Evolutionary conservation across 1,284 basidiomycete genomes (phyloP), one percentile per base, ranked within the genome.

Genomic region (Ceratobasidium theobromae): DNA sequence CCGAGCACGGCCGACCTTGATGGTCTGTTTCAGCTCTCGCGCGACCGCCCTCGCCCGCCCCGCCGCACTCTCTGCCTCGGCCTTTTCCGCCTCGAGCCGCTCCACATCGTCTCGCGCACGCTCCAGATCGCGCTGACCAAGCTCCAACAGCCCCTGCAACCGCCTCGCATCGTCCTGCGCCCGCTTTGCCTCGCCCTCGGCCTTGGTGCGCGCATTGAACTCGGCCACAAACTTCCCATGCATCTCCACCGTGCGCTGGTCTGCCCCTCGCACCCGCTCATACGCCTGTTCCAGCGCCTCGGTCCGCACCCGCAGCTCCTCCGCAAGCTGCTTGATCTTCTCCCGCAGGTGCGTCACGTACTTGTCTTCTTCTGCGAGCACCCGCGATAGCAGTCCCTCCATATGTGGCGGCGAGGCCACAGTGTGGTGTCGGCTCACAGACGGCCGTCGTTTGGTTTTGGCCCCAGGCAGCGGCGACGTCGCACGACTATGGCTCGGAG

Each of bases 131-230:
- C 81, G 77, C 69, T 80, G 78, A 28, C 81, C 67, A 2, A 48
- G 12, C 5, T 49, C 55, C 28, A 60, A 23, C 27, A 60, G 33
- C 45, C 46, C 16, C 21, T 48, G 28, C 30, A 32, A 21, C 46
- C 75, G 71, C 28, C 76, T 74, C 14, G 82, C 72, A 54, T 81
- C 79, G 28, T 80, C 79, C 71, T 38, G 55, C 12, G 45, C 55
- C 21, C 11, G 9, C 18, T 84, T 76, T 64, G 79, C 79, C 69
- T 83, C 81, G 46, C 81, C 78, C 73, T 86, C 84, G 71, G 84
- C 76, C 30, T 75, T 72, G 48, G 78, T 77, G 69, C 80, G 79
- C 72, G 87, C 84, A 58, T 79, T 78, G 12, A 18, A 16, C 12
- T 60, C 43, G 28, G 28, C 55, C 55, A 49, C 12, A 33, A 28